Conservation (phyloP, 768 basidiomycete species). For the Pleurotus platypus region DNA sequence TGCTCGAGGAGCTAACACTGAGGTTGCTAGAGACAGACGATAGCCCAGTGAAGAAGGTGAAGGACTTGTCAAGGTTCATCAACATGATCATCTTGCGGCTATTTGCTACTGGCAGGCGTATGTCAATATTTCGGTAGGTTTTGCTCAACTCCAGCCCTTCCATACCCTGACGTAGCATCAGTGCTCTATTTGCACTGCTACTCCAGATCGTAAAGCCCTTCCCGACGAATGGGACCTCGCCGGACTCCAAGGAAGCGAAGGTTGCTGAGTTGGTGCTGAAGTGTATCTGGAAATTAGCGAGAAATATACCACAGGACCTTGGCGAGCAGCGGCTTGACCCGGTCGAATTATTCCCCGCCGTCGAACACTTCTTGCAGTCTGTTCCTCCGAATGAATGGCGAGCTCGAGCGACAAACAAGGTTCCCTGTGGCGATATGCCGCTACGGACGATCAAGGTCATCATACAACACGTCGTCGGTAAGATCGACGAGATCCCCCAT, state of each 20-base stretch:
- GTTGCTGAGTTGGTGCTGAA: constrained; percentile 92
- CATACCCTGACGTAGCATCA: constrained; percentile 20
- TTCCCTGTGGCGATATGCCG: constrained; percentile 98
- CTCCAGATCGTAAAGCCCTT: constrained; percentile 83
- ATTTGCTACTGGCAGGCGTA: constrained; percentile 86
- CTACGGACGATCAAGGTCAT: constrained; percentile 97
- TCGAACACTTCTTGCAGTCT: constrained; percentile 91
- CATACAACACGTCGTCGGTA: constrained; percentile 94
- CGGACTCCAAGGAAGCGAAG: constrained; percentile 79
- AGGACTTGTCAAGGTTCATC: constrained; percentile 93
- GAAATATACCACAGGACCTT: constrained; percentile 91
- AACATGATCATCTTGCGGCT: constrained; percentile 96
- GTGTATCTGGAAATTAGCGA: constrained; percentile 97
- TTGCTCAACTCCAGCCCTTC: background rate
- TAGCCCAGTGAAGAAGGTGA: constrained; percentile 75
- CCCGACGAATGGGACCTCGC: constrained; percentile 64
- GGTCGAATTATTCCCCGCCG: constrained; percentile 84
- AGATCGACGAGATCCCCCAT: constrained; percentile 28
- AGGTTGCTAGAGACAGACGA: constrained; percentile 94
- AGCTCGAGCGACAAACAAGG: constrained; percentile 81
- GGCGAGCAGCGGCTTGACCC: constrained; percentile 77
- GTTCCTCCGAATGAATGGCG: constrained; percentile 97
- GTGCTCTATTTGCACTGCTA: constrained; percentile 78
- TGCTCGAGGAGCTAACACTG: constrained; percentile 90
- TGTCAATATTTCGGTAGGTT: constrained; percentile 86